A percentile compares a stretch with the other conserved stretches of the same genome.
phyloP scores from a whole-genome alignment of 2,329 filamentous ascomycete genomes.

The Myriosclerotinia duriaeana region DNA sequence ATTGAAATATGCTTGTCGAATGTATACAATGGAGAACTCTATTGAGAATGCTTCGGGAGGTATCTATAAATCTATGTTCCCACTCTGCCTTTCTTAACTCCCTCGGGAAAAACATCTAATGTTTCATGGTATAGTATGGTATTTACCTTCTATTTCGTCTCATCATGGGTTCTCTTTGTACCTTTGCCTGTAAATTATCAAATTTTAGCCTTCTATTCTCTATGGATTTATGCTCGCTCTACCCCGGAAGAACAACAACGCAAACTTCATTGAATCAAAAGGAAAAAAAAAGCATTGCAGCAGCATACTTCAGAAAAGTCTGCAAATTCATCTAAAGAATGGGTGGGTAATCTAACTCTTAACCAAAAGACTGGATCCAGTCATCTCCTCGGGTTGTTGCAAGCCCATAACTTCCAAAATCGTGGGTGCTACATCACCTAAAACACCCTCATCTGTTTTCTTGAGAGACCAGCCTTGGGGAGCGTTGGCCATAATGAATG shows the following conservation, averaged over 20 bases:
- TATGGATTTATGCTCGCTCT: conserved; percentile 14
- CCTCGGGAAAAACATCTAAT: background rate
- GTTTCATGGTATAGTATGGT: background rate
- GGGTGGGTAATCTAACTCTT: conserved; percentile 52
- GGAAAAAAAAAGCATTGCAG: conserved; percentile 2
- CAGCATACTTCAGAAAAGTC: conserved; percentile 5
- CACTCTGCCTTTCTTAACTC: background rate
- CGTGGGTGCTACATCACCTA: conserved; percentile 96
- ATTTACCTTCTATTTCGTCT: conserved; percentile 23
- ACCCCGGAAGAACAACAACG: conserved; percentile 10
- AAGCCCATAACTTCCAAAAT: conserved; percentile 88
- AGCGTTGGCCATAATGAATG: conserved; percentile 96
- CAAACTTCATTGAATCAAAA: conserved; percentile 7
- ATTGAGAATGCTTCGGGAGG: background rate
- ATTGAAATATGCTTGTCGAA: background rate
- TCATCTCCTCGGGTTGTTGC: conserved; percentile 88
- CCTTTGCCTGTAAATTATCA: conserved; percentile 29
- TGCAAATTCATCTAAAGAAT: conserved; percentile 17
- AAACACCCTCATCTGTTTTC: conserved; percentile 68
- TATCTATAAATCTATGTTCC: conserved; percentile 5
- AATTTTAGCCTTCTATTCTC: conserved; percentile 29
- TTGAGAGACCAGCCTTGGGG: conserved; percentile 85
- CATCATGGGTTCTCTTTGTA: conserved; percentile 39
- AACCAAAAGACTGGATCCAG: conserved; percentile 76
- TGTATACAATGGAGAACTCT: background rate